Conservation (phyloP, 305 asterid genomes). For the Fraxinus ornus region DNA sequence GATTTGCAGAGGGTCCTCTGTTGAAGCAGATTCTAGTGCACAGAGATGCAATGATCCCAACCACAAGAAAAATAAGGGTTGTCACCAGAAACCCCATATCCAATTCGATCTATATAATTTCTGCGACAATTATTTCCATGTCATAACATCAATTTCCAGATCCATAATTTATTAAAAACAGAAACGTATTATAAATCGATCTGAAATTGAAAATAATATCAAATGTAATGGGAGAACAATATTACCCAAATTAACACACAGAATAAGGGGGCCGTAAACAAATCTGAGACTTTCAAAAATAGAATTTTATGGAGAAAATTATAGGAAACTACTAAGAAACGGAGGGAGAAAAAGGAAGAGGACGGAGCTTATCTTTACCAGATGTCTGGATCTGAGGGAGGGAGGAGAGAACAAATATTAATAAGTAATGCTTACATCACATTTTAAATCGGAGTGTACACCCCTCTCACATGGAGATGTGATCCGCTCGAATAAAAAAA, state of each 20-base stretch:
- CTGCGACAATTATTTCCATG: conserved; percentile 23
- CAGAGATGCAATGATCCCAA: conserved; percentile 77
- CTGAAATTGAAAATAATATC: background rate
- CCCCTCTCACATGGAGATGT: too few relatives aligned
- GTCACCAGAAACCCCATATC: conserved; percentile 85
- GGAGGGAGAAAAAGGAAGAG: background rate
- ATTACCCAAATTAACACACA: background rate
- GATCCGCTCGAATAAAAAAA: too few relatives aligned
- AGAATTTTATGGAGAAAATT: background rate
- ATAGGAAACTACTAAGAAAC: background rate
- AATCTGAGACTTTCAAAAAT: background rate
- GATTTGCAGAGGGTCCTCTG: conserved; percentile 88
- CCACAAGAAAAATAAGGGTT: conserved; percentile 62
- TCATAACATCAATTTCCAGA: conserved; percentile 24
- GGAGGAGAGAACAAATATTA: too few relatives aligned
- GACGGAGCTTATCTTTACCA: background rate
- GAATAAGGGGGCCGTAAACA: background rate
- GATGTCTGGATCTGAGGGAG: background rate
- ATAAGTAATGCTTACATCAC: too few relatives aligned
- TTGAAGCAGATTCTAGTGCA: conserved; percentile 81
- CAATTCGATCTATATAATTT: conserved; percentile 12
- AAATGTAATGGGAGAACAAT: background rate
- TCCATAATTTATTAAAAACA: background rate
- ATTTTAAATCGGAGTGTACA: too few relatives aligned
- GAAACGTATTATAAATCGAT: background rate